Percentiles rank a stretch among this genome's conserved stretches.
These are phyloP conservation scores for Suillus americanus DNA, from an alignment of 768 basidiomycete genomes.

Conservation along the genomic window DNA sequence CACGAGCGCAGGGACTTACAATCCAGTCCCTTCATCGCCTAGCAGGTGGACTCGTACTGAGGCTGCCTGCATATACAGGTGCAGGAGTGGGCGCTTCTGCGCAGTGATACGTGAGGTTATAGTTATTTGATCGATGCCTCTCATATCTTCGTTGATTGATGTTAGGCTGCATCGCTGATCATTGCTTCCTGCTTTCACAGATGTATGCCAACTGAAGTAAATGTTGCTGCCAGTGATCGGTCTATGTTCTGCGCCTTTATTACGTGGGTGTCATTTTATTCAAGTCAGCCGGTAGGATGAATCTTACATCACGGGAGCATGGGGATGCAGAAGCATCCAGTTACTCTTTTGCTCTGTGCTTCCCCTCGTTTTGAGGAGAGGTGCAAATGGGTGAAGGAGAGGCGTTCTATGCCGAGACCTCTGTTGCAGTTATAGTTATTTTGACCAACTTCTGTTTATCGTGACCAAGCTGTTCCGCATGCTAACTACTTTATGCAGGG, in stretches of 20 bases:
- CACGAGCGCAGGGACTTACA: constrained; percentile 31
- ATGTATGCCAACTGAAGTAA: background rate
- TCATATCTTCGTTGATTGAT: background rate
- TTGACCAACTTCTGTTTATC: constrained; percentile 18
- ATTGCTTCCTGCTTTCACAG: constrained; percentile 8
- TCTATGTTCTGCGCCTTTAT: background rate
- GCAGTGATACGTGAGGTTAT: constrained; percentile 35
- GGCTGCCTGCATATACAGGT: constrained; percentile 34
- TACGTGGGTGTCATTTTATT: constrained; percentile 7
- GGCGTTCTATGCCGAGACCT: constrained; percentile 20
- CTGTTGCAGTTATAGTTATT: constrained; percentile 33
- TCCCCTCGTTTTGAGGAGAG: constrained; percentile 27
- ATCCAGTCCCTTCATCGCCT: constrained; percentile 36
- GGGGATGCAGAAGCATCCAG: constrained; percentile 26
- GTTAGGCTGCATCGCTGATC: background rate
- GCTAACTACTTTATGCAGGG: background rate
- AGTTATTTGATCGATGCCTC: constrained; percentile 32
- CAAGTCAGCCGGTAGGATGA: constrained; percentile 28
- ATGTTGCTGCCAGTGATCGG: background rate
- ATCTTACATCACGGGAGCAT: constrained; percentile 19
- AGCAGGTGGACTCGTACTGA: constrained; percentile 35
- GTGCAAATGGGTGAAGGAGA: constrained; percentile 21
- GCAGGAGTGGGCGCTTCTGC: constrained; percentile 35
- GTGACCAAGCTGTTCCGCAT: background rate
- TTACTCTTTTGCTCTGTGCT: constrained; percentile 20